Evolutionary conservation across 2,329 filamentous ascomycete genomes (phyloP).

Genomic region (Hypoxylon sp.): DNA sequence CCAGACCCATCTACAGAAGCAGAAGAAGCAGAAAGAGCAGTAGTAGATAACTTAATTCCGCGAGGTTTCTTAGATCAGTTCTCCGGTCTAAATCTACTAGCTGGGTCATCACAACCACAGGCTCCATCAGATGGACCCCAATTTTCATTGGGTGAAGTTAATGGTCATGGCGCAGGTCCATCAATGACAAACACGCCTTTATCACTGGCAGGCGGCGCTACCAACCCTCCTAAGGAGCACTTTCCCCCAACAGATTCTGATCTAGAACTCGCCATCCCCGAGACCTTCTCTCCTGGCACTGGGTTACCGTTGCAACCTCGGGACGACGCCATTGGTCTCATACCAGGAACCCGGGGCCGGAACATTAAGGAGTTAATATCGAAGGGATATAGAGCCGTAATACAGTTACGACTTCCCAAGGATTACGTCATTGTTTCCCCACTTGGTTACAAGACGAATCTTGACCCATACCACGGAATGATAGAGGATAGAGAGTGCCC

Average conservation of each 20-base stretch:
- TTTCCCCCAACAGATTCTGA: neutral
- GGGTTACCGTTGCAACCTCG: constrained; percentile 7
- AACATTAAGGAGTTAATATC: neutral
- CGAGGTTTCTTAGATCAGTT: neutral
- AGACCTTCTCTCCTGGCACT: neutral
- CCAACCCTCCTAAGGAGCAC: neutral
- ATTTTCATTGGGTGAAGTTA: neutral
- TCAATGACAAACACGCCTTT: neutral
- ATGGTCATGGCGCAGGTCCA: neutral
- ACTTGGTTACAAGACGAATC: neutral
- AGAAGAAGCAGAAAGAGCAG: neutral
- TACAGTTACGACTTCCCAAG: constrained; percentile 21
- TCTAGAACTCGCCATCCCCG: neutral
- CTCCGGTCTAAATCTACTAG: neutral
- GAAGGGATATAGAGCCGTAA: neutral
- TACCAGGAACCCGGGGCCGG: neutral
- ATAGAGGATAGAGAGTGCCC: neutral
- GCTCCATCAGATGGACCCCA: neutral
- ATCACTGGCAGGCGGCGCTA: neutral
- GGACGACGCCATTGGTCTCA: neutral
- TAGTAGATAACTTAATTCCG: neutral
- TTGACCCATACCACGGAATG: neutral
- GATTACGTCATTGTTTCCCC: constrained; percentile 11
- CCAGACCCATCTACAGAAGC: neutral
- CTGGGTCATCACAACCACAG: neutral